Evolutionary conservation across 305 asterid genomes (phyloP).

Genomic region (Solanum chacoense): DNA sequence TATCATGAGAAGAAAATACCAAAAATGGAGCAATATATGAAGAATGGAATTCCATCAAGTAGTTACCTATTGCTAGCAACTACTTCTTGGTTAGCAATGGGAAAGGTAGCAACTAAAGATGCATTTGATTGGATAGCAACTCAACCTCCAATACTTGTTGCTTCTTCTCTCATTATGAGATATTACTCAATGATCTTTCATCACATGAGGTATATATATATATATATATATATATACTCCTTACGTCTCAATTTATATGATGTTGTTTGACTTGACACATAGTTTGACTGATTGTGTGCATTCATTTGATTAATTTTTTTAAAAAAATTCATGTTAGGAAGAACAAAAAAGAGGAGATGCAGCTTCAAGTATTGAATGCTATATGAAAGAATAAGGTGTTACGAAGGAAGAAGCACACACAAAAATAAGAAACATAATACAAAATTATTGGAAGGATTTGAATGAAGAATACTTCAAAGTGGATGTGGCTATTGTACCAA

Average conservation of each 20-base stretch:
- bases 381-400: neutral
- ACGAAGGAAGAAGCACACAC: neutral
- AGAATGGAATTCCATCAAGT: conserved; percentile 2
- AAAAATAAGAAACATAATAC: neutral
- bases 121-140: conserved; percentile 6
- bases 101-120: neutral
- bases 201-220: no score
- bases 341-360: conserved; percentile 6
- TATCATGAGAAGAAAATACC: neutral
- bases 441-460: conserved; percentile 3
- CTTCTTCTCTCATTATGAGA: conserved; percentile 5
- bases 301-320: neutral
- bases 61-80: conserved; percentile 5
- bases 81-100: conserved; percentile 9
- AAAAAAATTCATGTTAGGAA: neutral
- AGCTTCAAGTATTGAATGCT: neutral
- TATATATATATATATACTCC: no score
- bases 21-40: conserved; percentile 13
- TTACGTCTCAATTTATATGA: neutral
- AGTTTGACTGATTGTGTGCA: neutral
- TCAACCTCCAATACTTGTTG: conserved; percentile 8
- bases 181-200: conserved; percentile 3
- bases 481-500: neutral
- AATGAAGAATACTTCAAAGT: neutral
- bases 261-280: neutral